These are phyloP conservation scores for Protostelium mycophagum DNA, from an alignment of 78 protist species.

Conservation along the genomic window DNA sequence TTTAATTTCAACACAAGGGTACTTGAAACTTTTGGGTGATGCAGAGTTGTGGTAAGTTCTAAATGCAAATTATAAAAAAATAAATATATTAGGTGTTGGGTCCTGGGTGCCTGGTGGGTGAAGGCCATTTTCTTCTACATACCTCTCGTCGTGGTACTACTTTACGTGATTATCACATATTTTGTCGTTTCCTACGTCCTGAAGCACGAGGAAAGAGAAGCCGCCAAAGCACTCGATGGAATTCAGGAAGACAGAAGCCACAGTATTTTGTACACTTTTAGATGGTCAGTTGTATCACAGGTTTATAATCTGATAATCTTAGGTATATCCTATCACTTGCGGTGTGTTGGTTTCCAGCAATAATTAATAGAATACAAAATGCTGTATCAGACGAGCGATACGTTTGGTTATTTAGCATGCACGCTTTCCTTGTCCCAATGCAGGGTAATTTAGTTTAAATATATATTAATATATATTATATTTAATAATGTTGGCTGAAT, in stretches of 20 bases:
- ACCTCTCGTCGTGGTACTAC: neutral
- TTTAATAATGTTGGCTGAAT: too few species aligned
- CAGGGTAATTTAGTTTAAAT: neutral
- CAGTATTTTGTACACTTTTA: neutral
- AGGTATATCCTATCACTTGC: neutral
- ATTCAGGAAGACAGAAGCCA: neutral
- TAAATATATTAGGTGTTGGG: neutral
- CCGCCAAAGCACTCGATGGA: neutral
- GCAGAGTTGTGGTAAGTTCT: neutral
- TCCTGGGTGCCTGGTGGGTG: neutral
- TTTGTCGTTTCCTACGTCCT: neutral
- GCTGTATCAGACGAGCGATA: neutral
- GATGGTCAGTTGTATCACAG: neutral
- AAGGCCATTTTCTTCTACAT: neutral
- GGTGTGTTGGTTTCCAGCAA: neutral
- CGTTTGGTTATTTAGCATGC: neutral
- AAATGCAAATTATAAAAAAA: neutral
- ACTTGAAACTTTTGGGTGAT: neutral
- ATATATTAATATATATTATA: too few species aligned
- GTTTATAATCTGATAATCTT: too few species aligned
- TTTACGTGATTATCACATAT: neutral
- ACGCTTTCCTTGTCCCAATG: neutral
- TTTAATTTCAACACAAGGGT: neutral
- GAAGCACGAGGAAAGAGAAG: neutral
- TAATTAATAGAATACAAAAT: neutral